A percentile compares a stretch with the other conserved stretches of the same genome.
Conservation (phyloP, 2,329 filamentous ascomycete species). For the Neofusicoccum laricinum region DNA sequence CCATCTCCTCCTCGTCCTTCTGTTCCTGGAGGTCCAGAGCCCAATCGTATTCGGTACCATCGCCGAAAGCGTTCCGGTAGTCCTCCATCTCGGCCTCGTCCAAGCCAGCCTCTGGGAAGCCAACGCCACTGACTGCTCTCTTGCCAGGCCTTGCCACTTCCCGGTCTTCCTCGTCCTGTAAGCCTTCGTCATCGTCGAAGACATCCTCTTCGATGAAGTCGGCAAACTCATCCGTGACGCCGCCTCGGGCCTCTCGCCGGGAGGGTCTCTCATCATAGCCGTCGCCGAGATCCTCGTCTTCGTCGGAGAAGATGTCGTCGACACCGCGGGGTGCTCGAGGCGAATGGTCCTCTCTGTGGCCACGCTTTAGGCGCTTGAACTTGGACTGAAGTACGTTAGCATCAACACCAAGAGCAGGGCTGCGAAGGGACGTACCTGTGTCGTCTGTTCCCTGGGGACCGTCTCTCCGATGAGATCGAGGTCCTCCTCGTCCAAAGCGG, state of each 20-base stretch:
- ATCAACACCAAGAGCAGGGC: background rate
- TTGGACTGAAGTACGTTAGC: constrained; percentile 60
- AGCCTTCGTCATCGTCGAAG: constrained; percentile 75
- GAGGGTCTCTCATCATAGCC: constrained; percentile 40
- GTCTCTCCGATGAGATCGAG: constrained; percentile 61
- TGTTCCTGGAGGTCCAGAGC: constrained; percentile 85
- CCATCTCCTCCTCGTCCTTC: constrained; percentile 71
- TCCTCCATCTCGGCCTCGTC: constrained; percentile 93
- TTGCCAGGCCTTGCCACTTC: constrained; percentile 82
- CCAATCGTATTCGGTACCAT: constrained; percentile 94
- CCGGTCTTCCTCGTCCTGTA: constrained; percentile 72
- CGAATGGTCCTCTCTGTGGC: constrained; percentile 69
- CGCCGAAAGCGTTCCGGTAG: constrained; percentile 93
- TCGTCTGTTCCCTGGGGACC: constrained; percentile 1
- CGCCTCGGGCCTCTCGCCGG: constrained; percentile 24
- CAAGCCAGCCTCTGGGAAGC: constrained; percentile 76
- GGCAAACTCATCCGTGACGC: constrained; percentile 37
- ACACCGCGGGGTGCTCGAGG: constrained; percentile 67
- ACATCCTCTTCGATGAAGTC: constrained; percentile 84
- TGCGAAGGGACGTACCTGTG: background rate
- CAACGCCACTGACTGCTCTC: constrained; percentile 63
- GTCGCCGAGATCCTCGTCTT: constrained; percentile 70
- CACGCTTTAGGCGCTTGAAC: constrained; percentile 94
- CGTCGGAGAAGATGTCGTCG: constrained; percentile 92
- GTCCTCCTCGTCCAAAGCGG: constrained; percentile 88